Evolutionary conservation across 495 filamentous ascomycete species (phyloP), one percentile per base, ranked within the genome.

Genomic region (Aspergillus saccharolyticus): DNA sequence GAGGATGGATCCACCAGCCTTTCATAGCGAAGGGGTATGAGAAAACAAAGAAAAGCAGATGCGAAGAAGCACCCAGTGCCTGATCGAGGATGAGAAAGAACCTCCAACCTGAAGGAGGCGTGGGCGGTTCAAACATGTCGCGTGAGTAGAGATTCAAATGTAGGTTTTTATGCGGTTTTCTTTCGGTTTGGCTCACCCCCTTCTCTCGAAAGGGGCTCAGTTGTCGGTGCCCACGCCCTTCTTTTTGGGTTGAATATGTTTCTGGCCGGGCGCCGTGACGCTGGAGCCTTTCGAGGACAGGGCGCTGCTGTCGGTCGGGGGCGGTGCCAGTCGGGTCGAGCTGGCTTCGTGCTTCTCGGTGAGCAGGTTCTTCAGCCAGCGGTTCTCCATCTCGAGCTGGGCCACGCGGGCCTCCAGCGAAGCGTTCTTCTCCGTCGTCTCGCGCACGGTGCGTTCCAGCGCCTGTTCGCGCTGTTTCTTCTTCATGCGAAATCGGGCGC

Each of bases 391-490:
- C 78, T 97, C 90, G 24, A 98, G 76, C 63, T 91, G 86, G 53
- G 84, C 83, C 50, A 98, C 90, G 44, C 88, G 85, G 51, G 85
- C 80, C 71, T 97, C 94, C 14, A 98, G 81, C 12, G 74, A 75
- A 12, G 75, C 76, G 44, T 95, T 89, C 74, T 92, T 91, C 39
- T 96, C 93, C 8, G 82, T 83, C 69, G 96, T 90, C 63, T 97
- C 94, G 72, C 95, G 93, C 56, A 94, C 88, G 46, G 85, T 85
- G 54, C 86, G 86, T 76, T 97, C 94, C 57, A 98, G 87, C 3
- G 88, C 87, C 69, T 94, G 89, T 76, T 98, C 94, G 53, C 94
- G 89, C 74, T 96, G 90, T 83, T 98, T 98, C 89, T 98, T 98
- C 84, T 98, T 98, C 66, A 96, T 85, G 55, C 94, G 89, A 83